Evolutionary conservation across 345 rosid genomes (phyloP), one percentile per base, ranked within the genome.

Genomic region (Leavenworthia alabamica): DNA sequence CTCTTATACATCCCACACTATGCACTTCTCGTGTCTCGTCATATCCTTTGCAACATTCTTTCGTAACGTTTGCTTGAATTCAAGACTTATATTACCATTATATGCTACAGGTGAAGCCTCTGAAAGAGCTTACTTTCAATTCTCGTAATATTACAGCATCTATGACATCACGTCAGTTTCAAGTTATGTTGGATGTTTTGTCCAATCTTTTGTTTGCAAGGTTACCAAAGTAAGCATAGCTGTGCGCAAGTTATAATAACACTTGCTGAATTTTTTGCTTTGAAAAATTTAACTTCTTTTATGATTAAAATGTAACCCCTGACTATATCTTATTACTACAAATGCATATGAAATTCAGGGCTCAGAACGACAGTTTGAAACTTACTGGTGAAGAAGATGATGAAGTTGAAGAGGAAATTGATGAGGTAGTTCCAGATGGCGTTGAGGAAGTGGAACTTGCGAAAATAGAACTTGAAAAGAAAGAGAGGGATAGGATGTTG

Each of bases 401-500:
- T 54, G 96, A 89, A 73, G 79, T 78, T 60, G 97, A 83, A 66
- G 97, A 93, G 76, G 97, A 87, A 76, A 91, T 96, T n/a, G 89
- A 86, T 72, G 97, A 82, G 64, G 84, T 93, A 57, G 99, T 93
- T 71, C 97, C 96, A 56, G 89, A 85, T 83, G 97, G 97, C 22
- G 85, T 85, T 48, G 88, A 87, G 78, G 99, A 93, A 75, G 97
- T 93, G 47, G 99, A 87, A 72, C 81, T 87, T 67, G 99, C 99
- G 51, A 83, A 80, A 78, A 49, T 89, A 13, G 75, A 80, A 74
- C 88, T 93, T 62, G 96, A 89, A 69, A 76, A 77, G 46, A 87
- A 71, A 67, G 96, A 89, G 58, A 71, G 84, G 62, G 90, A 78
- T 73, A 80, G 47, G 73, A 87, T 78, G 67, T 68, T 87, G 80